Evolutionary conservation across 2,329 filamentous ascomycete genomes (phyloP).

Genomic region (Zymoseptoria pseudotritici): DNA sequence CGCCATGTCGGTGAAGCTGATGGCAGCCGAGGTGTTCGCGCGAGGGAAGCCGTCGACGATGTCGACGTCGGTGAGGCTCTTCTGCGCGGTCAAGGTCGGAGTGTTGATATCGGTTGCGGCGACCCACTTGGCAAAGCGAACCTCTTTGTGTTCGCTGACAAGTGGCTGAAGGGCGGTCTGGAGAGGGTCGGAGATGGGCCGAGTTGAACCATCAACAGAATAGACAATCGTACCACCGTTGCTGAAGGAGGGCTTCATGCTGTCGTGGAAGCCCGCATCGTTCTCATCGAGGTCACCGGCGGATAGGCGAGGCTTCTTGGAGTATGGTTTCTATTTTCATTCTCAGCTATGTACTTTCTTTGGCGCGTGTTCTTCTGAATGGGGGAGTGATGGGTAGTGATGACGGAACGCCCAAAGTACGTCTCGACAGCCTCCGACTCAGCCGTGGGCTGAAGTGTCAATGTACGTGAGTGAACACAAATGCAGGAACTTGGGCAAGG

Average conservation of each 20-base stretch:
- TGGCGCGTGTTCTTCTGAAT: conserved; percentile 1
- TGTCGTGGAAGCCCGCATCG: conserved; percentile 63
- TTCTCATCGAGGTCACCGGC: conserved; percentile 54
- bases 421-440: conserved; percentile 13
- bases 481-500: background rate
- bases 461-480: background rate
- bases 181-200: conserved; percentile 43
- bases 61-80: conserved; percentile 37
- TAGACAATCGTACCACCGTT: conserved; percentile 67
- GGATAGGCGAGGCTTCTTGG: conserved; percentile 25
- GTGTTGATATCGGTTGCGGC: conserved; percentile 37
- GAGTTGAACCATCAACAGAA: conserved; percentile 39
- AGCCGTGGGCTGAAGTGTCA: conserved; percentile 14
- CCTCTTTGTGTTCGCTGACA: conserved; percentile 55
- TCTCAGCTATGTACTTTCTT: conserved; percentile 30
- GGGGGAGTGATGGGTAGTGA: conserved; percentile 4
- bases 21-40: conserved; percentile 42
- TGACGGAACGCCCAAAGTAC: conserved; percentile 16
- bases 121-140: conserved; percentile 58
- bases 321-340: conserved; percentile 26
- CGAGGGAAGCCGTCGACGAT: conserved; percentile 44
- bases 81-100: conserved; percentile 14
- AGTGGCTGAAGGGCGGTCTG: conserved; percentile 50
- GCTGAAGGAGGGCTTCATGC: conserved; percentile 73
- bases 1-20: conserved; percentile 44